These are phyloP conservation scores for Scheffersomyces titani DNA, from an alignment of 1,139 yeast genomes.

Conservation along the genomic window DNA sequence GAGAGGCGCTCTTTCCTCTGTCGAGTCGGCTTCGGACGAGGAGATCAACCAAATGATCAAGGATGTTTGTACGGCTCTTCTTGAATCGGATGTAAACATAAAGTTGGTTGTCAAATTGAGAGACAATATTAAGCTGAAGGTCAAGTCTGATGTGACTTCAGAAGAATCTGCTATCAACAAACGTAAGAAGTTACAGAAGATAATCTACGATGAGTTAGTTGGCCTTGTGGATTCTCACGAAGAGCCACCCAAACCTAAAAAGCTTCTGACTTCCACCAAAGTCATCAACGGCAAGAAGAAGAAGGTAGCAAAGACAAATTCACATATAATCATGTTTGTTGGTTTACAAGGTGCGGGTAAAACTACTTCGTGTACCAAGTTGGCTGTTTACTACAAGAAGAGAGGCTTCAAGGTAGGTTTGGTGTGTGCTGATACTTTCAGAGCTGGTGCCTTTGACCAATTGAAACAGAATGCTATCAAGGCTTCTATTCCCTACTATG, in stretches of 20 bases:
- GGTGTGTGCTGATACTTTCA: slow-evolving; percentile 98
- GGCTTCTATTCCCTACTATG: slow-evolving; percentile 91
- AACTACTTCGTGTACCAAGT: slow-evolving; percentile 94
- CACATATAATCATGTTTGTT: slow-evolving; percentile 87
- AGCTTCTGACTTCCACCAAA: slow-evolving; percentile 31
- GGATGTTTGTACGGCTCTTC: slow-evolving; percentile 84
- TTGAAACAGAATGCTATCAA: slow-evolving; percentile 95
- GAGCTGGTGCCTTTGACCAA: slow-evolving; percentile 99
- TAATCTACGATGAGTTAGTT: slow-evolving; percentile 90
- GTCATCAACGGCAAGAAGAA: slow-evolving; percentile 33
- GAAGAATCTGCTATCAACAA: slow-evolving; percentile 61
- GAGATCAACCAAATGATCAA: slow-evolving; percentile 64
- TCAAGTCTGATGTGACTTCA: slow-evolving; percentile 52
- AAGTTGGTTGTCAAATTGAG: slow-evolving; percentile 77
- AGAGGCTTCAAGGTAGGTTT: slow-evolving; percentile 93
- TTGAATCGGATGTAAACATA: slow-evolving; percentile 92
- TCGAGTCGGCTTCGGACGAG: slow-evolving; percentile 42
- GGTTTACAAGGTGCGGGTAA: slow-evolving; percentile 99
- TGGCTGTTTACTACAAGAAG: slow-evolving; percentile 92
- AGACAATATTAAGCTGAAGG: slow-evolving; percentile 64
- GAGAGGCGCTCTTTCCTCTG: slow-evolving; percentile 67
- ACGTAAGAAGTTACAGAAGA: slow-evolving; percentile 81
- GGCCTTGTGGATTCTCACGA: slow-evolving; percentile 72
- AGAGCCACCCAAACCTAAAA: slow-evolving; percentile 83
- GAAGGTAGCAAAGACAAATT: slow-evolving; percentile 22